Evolutionary conservation across 176 grass and related monocot genomes (phyloP), one percentile per base, ranked within the genome.

Genomic region (Bonia amplexicaulis): DNA sequence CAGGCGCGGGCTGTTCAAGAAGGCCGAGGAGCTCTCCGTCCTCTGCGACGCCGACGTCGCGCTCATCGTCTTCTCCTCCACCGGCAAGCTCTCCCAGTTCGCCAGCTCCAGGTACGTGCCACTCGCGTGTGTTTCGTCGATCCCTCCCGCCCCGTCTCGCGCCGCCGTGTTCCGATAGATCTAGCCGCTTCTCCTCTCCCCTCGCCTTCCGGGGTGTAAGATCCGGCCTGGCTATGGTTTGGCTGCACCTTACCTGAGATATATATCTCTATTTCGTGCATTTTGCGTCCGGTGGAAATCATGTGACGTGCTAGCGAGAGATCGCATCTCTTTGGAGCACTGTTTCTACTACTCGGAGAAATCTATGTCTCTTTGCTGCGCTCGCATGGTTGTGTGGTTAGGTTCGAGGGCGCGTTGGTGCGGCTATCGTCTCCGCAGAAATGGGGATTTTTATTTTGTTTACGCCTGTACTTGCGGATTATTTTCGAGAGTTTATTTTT

Each of bases 1-100:
- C 78, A 89, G 95, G 77, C 80, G 93, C 87, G 95, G 95, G 2
- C 85, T 97, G 82, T 94, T 97, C 90, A 97, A 97, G 92, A 97
- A 97, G 84, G 94, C 94, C 35, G 92, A 97, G 83, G n/a, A n/a
- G 83, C 92, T 97, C 69, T 92, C 94, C 51, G 85, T 97, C 20
- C 94, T 97, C 1, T 97, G 94, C 78, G 94, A 97, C 71, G 92
- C 92, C 20, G 94, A 97, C 69, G 92, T 97, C 61, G 94, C 94
- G 19, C 94, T 97, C 80, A 92, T 97, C 84, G 90, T 97, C 78
- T 94, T 97, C 88, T 97, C 94, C 23, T 89, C 95, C 74, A 94
- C 95, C 29, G 92, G 92, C 49, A 97, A 93, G 84, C 92, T 97
- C 53, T 94, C 90, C 63, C 89, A 97, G 73, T 94, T 91, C 89